Conservation (phyloP, 495 filamentous ascomycete species). For the Gamarada debralockiae region DNA sequence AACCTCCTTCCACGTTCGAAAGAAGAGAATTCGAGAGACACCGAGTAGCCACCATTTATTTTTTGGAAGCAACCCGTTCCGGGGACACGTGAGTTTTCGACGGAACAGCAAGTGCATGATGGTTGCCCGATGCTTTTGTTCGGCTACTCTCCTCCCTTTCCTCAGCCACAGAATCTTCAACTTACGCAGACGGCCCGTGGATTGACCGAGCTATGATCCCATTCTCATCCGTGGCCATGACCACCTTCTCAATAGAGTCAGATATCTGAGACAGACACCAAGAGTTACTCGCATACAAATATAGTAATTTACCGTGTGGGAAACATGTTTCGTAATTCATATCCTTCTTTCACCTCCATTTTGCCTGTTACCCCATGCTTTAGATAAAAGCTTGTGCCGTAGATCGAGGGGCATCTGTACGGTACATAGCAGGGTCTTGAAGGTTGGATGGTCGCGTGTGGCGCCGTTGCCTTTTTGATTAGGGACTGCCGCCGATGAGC, state of each 20-base stretch:
- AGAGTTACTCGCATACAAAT: no score
- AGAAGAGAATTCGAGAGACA: background rate
- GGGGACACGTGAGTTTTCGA: no score
- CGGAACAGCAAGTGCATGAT: background rate
- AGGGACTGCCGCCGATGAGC: no score
- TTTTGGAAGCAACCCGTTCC: background rate
- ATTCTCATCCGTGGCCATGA: no score
- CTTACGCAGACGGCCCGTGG: no score
- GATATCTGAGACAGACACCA: conserved; percentile 11
- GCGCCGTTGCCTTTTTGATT: no score
- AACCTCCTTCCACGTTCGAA: background rate
- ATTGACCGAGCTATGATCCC: no score
- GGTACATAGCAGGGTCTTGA: background rate
- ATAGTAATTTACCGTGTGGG: no score
- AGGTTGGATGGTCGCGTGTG: conserved; percentile 6
- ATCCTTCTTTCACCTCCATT: background rate
- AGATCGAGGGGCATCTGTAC: conserved; percentile 2
- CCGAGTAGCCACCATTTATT: background rate
- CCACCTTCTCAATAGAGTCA: background rate
- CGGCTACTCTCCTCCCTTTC: background rate
- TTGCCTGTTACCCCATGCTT: conserved; percentile 15
- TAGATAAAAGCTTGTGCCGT: background rate
- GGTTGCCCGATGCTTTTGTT: background rate
- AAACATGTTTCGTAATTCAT: conserved; percentile 12
- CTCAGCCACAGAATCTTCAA: no score